Evolutionary conservation across 78 protist species (phyloP).

Genomic region (Dictyostelium discoideum): DNA sequence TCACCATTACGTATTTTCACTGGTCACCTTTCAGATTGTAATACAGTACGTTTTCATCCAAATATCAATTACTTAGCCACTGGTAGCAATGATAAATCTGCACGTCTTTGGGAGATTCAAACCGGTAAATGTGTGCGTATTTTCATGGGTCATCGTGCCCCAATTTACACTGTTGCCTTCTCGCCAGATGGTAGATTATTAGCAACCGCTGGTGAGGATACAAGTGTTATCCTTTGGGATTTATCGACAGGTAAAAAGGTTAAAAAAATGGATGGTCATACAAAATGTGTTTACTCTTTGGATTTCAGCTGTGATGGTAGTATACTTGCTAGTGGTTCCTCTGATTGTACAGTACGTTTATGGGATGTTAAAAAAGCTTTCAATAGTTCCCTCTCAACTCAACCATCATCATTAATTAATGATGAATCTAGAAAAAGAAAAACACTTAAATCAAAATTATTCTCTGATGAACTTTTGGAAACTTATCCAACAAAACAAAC

Average conservation of each 20-base stretch:
- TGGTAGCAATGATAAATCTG: conserved; percentile 90
- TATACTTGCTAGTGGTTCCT: conserved; percentile 86
- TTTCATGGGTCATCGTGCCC: conserved; percentile 86
- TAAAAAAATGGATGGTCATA: conserved; percentile 84
- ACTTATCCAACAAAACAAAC: conserved; percentile 90
- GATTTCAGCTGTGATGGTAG: conserved; percentile 68
- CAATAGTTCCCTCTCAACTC: neutral
- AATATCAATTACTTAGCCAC: conserved; percentile 93
- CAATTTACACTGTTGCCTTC: conserved; percentile 80
- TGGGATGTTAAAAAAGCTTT: conserved; percentile 90
- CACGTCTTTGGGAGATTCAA: conserved; percentile 79
- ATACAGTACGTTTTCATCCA: conserved; percentile 94
- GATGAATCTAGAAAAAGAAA: neutral
- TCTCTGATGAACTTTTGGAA: conserved; percentile 55
- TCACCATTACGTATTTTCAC: conserved; percentile 89
- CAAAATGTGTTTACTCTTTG: conserved; percentile 74
- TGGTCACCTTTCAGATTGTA: conserved; percentile 95
- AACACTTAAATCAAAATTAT: conserved; percentile 9
- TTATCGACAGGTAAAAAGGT: conserved; percentile 74
- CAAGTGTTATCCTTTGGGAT: conserved; percentile 86
- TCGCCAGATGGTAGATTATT: conserved; percentile 86
- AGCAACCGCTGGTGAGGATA: conserved; percentile 91
- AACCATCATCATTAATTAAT: neutral
- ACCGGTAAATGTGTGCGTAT: conserved; percentile 91
- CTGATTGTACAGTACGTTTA: conserved; percentile 89